phyloP scores from a whole-genome alignment of 768 basidiomycete genomes.

The Fibroporia radiculosa region DNA sequence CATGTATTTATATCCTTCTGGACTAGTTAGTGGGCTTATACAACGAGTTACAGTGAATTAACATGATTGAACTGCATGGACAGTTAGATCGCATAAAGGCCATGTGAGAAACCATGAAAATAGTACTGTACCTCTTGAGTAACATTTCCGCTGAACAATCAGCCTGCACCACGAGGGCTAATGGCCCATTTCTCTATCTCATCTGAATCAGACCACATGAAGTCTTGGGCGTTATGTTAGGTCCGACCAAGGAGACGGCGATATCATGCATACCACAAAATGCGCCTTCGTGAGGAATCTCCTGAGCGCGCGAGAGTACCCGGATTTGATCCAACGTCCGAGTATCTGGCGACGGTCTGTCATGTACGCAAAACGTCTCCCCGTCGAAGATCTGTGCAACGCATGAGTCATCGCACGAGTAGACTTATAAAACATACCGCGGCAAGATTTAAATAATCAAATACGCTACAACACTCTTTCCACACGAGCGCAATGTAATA shows the following conservation, averaged over 20 bases:
- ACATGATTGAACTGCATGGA: constrained; percentile 80
- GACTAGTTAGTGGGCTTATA: constrained; percentile 93
- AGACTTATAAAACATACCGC: constrained; percentile 47
- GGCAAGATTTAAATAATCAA: constrained; percentile 91
- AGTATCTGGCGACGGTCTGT: constrained; percentile 93
- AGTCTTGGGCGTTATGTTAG: no score
- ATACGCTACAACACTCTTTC: constrained; percentile 96
- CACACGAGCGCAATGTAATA: constrained; percentile 93
- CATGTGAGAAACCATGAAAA: background rate
- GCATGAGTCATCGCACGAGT: background rate
- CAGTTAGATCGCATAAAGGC: background rate
- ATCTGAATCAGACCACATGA: constrained; percentile 99
- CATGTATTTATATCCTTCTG: constrained; percentile 96
- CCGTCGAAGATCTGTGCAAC: constrained; percentile 81
- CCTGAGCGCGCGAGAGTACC: constrained; percentile 88
- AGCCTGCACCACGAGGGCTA: constrained; percentile 92
- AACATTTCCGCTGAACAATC: constrained; percentile 84
- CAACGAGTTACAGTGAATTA: constrained; percentile 81
- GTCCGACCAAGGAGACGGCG: no score
- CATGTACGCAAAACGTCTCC: constrained; percentile 87
- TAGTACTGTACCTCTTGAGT: constrained; percentile 60
- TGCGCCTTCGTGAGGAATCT: constrained; percentile 98
- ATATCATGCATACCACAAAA: constrained; percentile 83
- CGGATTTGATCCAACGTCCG: constrained; percentile 92
- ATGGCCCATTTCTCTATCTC: constrained; percentile 96